Evolutionary conservation across 768 basidiomycete species (phyloP).

Genomic region (Lactifluus volemus): DNA sequence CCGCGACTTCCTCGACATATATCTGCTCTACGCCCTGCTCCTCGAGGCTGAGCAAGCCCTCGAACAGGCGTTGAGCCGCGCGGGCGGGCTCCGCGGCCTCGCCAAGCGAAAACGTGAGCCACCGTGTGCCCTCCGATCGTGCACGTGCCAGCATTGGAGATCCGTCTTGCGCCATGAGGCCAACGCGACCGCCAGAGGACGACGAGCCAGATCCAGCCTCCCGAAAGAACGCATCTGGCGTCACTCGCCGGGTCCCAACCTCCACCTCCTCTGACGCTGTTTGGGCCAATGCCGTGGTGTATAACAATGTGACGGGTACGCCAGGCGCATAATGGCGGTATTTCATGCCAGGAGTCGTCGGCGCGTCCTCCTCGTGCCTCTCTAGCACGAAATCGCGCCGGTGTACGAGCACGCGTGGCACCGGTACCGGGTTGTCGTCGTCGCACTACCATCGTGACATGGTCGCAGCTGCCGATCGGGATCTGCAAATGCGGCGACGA

Average conservation of each 20-base stretch:
- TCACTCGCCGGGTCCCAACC: slow-evolving; percentile 23
- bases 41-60: slow-evolving; percentile 79
- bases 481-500: slow-evolving; percentile 44
- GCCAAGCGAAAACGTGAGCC: slow-evolving; percentile 44
- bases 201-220: slow-evolving; percentile 23
- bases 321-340: slow-evolving; percentile 94
- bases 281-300: slow-evolving; percentile 29
- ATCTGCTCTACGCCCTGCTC: slow-evolving; percentile 69
- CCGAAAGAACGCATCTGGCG: slow-evolving; percentile 33
- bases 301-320: slow-evolving; percentile 73
- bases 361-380: slow-evolving; percentile 58
- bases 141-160: slow-evolving; percentile 32
- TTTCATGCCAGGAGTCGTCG: slow-evolving; percentile 98
- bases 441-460: too few relatives aligned
- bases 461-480: slow-evolving; percentile 23
- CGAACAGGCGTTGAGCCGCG: slow-evolving; percentile 77
- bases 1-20: slow-evolving; percentile 74
- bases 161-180: slow-evolving; percentile 59
- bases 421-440: too few relatives aligned
- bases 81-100: slow-evolving; percentile 47
- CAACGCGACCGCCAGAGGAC: slow-evolving; percentile 32
- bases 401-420: slow-evolving; percentile 56
- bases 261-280: too few relatives aligned
- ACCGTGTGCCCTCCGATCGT: slow-evolving; percentile 33
- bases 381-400: slow-evolving; percentile 63